Percentiles rank a stretch among this genome's conserved stretches.
Conservation (phyloP, 2,329 filamentous ascomycete species). For the Microcyclospora tardicrescens region DNA sequence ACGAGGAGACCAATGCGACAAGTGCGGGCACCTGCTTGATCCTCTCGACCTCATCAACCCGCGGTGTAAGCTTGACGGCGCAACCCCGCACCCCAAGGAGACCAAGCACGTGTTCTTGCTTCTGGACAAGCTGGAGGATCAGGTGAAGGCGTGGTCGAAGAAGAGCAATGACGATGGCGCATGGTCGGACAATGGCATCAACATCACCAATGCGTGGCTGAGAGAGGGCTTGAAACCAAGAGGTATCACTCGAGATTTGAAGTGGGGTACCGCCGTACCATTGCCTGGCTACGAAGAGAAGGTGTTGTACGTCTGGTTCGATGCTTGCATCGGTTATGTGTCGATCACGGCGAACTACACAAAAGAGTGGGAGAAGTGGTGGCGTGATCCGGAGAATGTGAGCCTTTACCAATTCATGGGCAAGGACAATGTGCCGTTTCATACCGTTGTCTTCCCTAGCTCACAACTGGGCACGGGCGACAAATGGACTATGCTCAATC, state of each 20-base stretch:
- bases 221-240: slow-evolving; percentile 72
- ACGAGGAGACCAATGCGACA: slow-evolving; percentile 42
- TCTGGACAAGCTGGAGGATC: slow-evolving; percentile 67
- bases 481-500: slow-evolving; percentile 80
- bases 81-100: slow-evolving; percentile 62
- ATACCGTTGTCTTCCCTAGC: slow-evolving; percentile 82
- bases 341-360: slow-evolving; percentile 90
- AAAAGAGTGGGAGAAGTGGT: slow-evolving; percentile 84
- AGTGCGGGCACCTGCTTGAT: slow-evolving; percentile 36
- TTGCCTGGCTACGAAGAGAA: slow-evolving; percentile 53
- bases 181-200: slow-evolving; percentile 63
- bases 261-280: slow-evolving; percentile 64
- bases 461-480: slow-evolving; percentile 74
- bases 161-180: slow-evolving; percentile 59
- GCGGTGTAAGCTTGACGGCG: slow-evolving; percentile 79
- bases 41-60: slow-evolving; percentile 58
- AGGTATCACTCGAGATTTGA: slow-evolving; percentile 83
- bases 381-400: slow-evolving; percentile 79
- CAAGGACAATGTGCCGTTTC: slow-evolving; percentile 80
- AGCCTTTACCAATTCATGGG: slow-evolving; percentile 91
- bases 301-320: slow-evolving; percentile 90
- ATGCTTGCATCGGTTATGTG: slow-evolving; percentile 88
- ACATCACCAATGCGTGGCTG: slow-evolving; percentile 70
- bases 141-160: slow-evolving; percentile 62
- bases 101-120: slow-evolving; percentile 89